Evolutionary conservation across 139 green algal genomes (phyloP).

Genomic region (Mesotaenium endlicherianum): DNA sequence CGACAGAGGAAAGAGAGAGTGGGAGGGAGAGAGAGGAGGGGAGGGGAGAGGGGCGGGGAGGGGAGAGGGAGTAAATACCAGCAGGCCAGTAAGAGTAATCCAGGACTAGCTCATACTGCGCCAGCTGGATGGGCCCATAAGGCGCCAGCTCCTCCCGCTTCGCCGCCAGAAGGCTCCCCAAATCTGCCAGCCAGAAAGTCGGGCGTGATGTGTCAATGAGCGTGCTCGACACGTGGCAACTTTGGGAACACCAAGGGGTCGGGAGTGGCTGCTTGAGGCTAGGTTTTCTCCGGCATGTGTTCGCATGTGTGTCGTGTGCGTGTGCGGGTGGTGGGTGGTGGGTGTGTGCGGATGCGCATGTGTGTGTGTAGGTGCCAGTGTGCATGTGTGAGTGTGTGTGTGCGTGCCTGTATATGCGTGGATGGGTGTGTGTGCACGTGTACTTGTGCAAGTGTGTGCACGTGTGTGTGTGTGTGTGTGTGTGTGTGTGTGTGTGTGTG

Average conservation of each 20-base stretch:
- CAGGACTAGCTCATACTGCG: constrained; percentile 55
- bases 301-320: too few relatives aligned
- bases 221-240: neutral
- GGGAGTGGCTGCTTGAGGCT: neutral
- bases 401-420: too few relatives aligned
- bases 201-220: neutral
- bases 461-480: too few relatives aligned
- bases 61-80: constrained; percentile 40
- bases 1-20: neutral
- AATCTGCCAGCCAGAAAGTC: neutral
- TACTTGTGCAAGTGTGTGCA: too few relatives aligned
- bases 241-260: neutral
- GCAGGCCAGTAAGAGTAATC: constrained; percentile 66
- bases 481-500: too few relatives aligned
- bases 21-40: neutral
- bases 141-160: constrained; percentile 17
- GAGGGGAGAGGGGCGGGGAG: neutral
- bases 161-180: neutral
- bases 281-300: too few relatives aligned
- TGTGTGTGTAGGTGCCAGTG: too few relatives aligned
- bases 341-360: too few relatives aligned
- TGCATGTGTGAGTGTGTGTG: too few relatives aligned
- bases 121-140: constrained; percentile 6
- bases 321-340: too few relatives aligned
- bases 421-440: too few relatives aligned